These are phyloP conservation scores for Boletus coccyginus DNA, from an alignment of 768 basidiomycete genomes.

Conservation along the genomic window DNA sequence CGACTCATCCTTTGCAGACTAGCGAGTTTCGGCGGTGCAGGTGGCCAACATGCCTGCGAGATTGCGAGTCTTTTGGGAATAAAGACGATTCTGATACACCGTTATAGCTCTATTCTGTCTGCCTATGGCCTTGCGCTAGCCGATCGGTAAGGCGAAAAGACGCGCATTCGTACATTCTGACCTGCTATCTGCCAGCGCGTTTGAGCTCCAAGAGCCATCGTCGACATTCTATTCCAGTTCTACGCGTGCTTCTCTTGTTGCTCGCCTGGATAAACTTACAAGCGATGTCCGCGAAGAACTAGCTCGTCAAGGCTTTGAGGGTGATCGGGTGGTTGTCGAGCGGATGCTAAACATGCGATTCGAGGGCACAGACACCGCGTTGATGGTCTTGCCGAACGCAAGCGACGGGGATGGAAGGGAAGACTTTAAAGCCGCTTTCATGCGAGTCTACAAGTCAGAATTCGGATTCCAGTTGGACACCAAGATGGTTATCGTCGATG, in stretches of 20 bases:
- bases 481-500: conserved; percentile 84
- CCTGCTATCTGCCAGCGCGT: conserved; percentile 51
- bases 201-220: conserved; percentile 86
- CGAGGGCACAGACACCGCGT: conserved; percentile 87
- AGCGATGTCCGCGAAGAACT: conserved; percentile 63
- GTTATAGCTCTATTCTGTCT: conserved; percentile 89
- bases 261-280: conserved; percentile 70
- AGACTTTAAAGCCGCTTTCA: conserved; percentile 81
- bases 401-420: conserved; percentile 53
- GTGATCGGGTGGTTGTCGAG: conserved; percentile 68
- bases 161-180: neutral
- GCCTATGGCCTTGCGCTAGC: conserved; percentile 94
- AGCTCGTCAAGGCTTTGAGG: conserved; percentile 77
- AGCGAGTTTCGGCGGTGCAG: conserved; percentile 87
- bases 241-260: conserved; percentile 51
- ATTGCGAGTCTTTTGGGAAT: conserved; percentile 86
- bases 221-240: conserved; percentile 72
- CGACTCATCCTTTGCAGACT: conserved; percentile 42
- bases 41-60: conserved; percentile 92
- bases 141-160: conserved; percentile 48
- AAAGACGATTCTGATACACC: conserved; percentile 82
- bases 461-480: conserved; percentile 91
- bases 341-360: conserved; percentile 91
- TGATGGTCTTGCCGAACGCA: conserved; percentile 73
- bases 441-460: conserved; percentile 74